Evolutionary conservation across 2,329 filamentous ascomycete species (phyloP).

Genomic region (Emmonsiellopsis sp.): DNA sequence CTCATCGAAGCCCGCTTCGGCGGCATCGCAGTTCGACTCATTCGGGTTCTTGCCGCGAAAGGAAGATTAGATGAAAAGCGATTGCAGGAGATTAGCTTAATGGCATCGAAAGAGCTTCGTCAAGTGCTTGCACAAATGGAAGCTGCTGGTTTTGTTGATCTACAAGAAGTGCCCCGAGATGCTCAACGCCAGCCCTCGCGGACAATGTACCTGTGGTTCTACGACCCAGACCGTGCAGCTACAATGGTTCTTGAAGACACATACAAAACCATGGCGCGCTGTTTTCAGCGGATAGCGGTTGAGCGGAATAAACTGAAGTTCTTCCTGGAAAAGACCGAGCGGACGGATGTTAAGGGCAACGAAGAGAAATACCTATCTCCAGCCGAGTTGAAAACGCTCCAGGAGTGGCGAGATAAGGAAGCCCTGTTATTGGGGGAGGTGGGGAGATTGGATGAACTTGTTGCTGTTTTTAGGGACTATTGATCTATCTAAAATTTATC

Average conservation of each 20-base stretch:
- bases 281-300: conserved; percentile 67
- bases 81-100: conserved; percentile 67
- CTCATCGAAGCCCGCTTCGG: conserved; percentile 72
- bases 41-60: conserved; percentile 73
- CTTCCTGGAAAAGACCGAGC: conserved; percentile 70
- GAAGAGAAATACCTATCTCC: conserved; percentile 71
- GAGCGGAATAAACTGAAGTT: conserved; percentile 63
- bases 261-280: conserved; percentile 84
- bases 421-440: conserved; percentile 71
- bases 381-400: conserved; percentile 61
- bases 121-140: conserved; percentile 78
- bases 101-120: conserved; percentile 77
- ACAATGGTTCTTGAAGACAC: conserved; percentile 65
- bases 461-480: conserved; percentile 73
- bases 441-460: conserved; percentile 70
- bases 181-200: conserved; percentile 69
- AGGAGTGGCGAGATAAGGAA: conserved; percentile 52
- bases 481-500: conserved; percentile 26
- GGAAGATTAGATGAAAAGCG: conserved; percentile 95
- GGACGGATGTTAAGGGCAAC: conserved; percentile 74
- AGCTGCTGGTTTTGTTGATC: conserved; percentile 73
- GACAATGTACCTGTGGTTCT: conserved; percentile 88
- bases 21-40: conserved; percentile 66
- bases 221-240: conserved; percentile 64
- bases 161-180: conserved; percentile 90